phyloP scores from a whole-genome alignment of 192 early-diverging fungal genomes.

The Borealophlyctis nickersoniae region DNA sequence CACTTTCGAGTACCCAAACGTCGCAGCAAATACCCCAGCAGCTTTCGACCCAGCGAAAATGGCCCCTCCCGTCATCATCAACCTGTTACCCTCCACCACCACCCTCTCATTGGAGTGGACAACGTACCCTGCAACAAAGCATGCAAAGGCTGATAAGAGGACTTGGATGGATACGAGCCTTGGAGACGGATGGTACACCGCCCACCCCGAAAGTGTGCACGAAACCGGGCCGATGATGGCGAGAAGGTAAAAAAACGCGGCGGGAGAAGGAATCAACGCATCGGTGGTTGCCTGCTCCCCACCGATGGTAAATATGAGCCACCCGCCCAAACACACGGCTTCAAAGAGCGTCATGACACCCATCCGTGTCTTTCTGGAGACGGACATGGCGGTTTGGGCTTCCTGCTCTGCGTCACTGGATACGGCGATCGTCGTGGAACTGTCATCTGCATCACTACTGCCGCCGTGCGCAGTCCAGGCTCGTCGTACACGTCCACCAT shows the following conservation, averaged over 20 bases:
- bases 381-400: too few relatives aligned
- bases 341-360: not conserved
- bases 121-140: not conserved
- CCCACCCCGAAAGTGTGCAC: not conserved
- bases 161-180: not conserved
- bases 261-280: not conserved
- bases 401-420: not conserved
- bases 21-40: not conserved
- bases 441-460: not conserved
- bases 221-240: not conserved
- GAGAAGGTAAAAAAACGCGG: slow-evolving; percentile 6
- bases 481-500: too few relatives aligned
- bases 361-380: not conserved
- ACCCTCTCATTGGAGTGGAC: not conserved
- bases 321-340: slow-evolving; percentile 2
- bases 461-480: not conserved
- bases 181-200: not conserved
- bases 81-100: not conserved
- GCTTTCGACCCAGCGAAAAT: not conserved
- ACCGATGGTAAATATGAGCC: slow-evolving; percentile 10
- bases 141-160: not conserved
- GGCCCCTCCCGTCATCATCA: slow-evolving; percentile 3
- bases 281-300: not conserved
- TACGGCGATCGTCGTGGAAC: not conserved
- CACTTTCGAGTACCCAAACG: not conserved